phyloP scores from a whole-genome alignment of 371 early-diverging fungal genomes.

The Haplosporangium sp. region DNA sequence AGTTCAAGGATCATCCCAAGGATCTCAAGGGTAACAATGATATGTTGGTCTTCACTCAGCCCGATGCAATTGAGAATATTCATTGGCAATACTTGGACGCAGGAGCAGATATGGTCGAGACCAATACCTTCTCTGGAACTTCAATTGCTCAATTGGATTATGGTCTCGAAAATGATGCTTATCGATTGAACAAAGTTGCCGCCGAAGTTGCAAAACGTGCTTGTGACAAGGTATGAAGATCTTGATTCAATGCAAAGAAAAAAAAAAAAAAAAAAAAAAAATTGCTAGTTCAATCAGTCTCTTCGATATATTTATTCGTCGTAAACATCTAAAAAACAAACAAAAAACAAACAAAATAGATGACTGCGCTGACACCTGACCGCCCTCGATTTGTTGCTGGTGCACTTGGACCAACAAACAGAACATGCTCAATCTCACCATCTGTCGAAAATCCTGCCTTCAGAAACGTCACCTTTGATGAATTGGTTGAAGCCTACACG shows the following conservation, averaged over 20 bases:
- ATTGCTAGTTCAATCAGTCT: neutral
- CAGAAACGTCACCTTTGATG: conserved; percentile 95
- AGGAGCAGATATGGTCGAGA: conserved; percentile 94
- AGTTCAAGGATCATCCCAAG: conserved; percentile 83
- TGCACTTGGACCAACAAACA: conserved; percentile 95
- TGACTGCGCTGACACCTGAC: conserved; percentile 72
- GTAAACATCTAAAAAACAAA: no score
- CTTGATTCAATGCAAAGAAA: neutral
- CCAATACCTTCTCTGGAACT: conserved; percentile 94
- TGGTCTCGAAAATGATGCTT: conserved; percentile 83
- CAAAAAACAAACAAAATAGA: conserved; percentile 32
- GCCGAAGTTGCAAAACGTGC: conserved; percentile 88
- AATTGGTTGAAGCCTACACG: conserved; percentile 86
- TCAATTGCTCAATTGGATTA: conserved; percentile 94
- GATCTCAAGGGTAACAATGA: conserved; percentile 96
- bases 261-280: no score
- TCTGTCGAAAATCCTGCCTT: conserved; percentile 95
- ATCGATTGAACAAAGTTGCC: conserved; percentile 92
- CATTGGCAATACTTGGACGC: conserved; percentile 91
- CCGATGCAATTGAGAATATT: conserved; percentile 87
- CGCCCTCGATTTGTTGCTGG: conserved; percentile 87
- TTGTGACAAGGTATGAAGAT: conserved; percentile 72
- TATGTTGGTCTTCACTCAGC: conserved; percentile 89
- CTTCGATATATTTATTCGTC: no score
- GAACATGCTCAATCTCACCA: conserved; percentile 95